Evolutionary conservation across 139 green algal genomes (phyloP).

Genomic region (Spirogloea muscicola): DNA sequence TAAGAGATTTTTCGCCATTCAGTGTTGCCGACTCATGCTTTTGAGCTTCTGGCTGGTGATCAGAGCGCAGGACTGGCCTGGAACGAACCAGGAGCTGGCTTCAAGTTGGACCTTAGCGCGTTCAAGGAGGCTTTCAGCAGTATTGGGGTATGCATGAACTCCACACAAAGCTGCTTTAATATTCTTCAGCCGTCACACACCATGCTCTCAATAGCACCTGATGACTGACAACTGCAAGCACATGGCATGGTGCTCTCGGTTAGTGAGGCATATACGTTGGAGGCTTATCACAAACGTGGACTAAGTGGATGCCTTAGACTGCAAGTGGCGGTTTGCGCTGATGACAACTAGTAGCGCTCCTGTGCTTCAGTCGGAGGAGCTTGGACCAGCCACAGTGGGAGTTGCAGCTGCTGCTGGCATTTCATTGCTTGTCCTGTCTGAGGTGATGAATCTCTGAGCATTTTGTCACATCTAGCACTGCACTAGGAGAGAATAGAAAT

Average conservation of each 20-base stretch:
- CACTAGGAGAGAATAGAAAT: background rate
- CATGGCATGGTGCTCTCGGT: background rate
- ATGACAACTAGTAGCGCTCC: background rate
- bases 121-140: background rate
- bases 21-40: background rate
- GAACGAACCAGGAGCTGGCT: background rate
- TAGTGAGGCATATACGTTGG: too few relatives aligned
- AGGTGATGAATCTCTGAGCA: background rate
- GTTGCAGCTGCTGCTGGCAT: conserved; percentile 1
- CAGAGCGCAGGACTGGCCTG: conserved; percentile 1
- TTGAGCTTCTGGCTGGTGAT: background rate
- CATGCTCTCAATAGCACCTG: background rate
- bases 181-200: background rate
- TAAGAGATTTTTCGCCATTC: background rate
- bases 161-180: background rate
- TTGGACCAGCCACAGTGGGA: background rate
- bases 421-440: conserved; percentile 1
- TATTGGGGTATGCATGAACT: background rate
- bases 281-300: too few relatives aligned
- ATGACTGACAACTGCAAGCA: background rate
- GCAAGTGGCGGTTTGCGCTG: too few relatives aligned
- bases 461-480: background rate
- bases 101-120: conserved; percentile 16
- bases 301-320: too few relatives aligned
- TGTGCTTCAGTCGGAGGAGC: background rate